phyloP scores from a whole-genome alignment of 768 basidiomycete genomes.

The Tricholoma flavovirens region DNA sequence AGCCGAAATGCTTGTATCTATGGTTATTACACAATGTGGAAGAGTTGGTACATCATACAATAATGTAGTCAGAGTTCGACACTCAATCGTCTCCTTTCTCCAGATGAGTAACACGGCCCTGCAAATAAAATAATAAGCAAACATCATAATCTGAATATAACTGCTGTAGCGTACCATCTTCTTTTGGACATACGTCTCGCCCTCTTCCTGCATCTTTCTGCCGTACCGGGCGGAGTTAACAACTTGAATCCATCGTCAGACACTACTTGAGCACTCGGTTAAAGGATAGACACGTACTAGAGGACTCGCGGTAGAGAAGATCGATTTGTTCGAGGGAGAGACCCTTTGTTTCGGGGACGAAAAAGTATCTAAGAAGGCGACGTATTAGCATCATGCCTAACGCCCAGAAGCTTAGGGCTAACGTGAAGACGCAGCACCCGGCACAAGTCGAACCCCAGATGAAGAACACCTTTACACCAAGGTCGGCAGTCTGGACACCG shows the following conservation, averaged over 20 bases:
- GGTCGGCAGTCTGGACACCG: slow-evolving; percentile 35
- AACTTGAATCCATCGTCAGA: slow-evolving; percentile 3
- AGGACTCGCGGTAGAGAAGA: slow-evolving; percentile 20
- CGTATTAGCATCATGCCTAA: background rate
- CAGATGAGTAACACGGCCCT: background rate
- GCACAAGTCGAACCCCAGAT: slow-evolving; percentile 71
- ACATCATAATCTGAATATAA: background rate
- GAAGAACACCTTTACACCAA: slow-evolving; percentile 79
- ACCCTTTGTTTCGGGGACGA: slow-evolving; percentile 21
- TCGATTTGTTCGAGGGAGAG: slow-evolving; percentile 23
- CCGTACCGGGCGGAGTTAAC: slow-evolving; percentile 17
- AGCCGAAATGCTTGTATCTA: too few species aligned
- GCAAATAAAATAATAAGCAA: background rate
- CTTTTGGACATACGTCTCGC: slow-evolving; percentile 13
- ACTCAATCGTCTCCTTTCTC: background rate
- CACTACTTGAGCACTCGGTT: background rate
- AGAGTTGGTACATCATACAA: too few species aligned
- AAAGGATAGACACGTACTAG: slow-evolving; percentile 3
- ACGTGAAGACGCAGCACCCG: slow-evolving; percentile 70
- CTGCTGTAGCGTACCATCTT: background rate
- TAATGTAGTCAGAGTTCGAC: too few species aligned
- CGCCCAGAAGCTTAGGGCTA: slow-evolving; percentile 32
- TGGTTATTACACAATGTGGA: too few species aligned
- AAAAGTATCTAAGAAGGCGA: slow-evolving; percentile 13
- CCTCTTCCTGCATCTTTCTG: slow-evolving; percentile 12